A percentile compares a stretch with the other conserved stretches of the same genome.
Conservation (phyloP, 257 asterid genomes). For the Scutellaria barbata region DNA sequence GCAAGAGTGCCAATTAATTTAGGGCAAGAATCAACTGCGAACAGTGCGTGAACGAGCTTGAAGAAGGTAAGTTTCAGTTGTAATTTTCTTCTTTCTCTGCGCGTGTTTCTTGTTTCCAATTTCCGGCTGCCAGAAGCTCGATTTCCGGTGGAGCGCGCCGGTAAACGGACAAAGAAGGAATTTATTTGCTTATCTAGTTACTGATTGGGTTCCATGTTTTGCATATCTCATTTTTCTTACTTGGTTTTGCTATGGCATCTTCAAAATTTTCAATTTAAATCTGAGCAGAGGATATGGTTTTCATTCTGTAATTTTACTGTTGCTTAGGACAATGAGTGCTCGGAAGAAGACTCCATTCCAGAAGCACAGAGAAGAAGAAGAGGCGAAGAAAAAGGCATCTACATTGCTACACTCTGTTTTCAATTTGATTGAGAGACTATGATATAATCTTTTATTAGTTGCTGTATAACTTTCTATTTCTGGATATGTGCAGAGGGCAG, state of each 20-base stretch:
- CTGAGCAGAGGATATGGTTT: neutral
- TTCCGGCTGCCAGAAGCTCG: too few relatives aligned
- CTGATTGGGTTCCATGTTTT: neutral
- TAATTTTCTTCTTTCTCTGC: too few relatives aligned
- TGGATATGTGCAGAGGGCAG: constrained; percentile 65
- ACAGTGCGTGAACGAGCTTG: too few relatives aligned
- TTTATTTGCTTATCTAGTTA: neutral
- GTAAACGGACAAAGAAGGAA: too few relatives aligned
- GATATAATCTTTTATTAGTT: neutral
- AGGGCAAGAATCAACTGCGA: too few relatives aligned
- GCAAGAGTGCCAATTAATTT: too few relatives aligned
- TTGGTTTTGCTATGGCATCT: constrained; percentile 15
- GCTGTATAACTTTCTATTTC: neutral
- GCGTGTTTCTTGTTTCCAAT: too few relatives aligned
- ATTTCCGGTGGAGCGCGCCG: too few relatives aligned
- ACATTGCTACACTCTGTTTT: constrained; percentile 20
- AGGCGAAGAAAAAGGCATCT: constrained; percentile 80
- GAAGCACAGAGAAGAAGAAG: constrained; percentile 97
- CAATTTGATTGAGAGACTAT: constrained; percentile 14
- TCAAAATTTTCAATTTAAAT: neutral
- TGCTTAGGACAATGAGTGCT: constrained; percentile 64
- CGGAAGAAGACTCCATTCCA: constrained; percentile 94
- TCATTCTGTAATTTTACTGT: constrained; percentile 34
- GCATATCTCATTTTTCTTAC: too few relatives aligned
- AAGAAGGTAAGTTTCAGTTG: too few relatives aligned